phyloP scores from a whole-genome alignment of 768 basidiomycete genomes.

The Rhizopogon vesiculosus region DNA sequence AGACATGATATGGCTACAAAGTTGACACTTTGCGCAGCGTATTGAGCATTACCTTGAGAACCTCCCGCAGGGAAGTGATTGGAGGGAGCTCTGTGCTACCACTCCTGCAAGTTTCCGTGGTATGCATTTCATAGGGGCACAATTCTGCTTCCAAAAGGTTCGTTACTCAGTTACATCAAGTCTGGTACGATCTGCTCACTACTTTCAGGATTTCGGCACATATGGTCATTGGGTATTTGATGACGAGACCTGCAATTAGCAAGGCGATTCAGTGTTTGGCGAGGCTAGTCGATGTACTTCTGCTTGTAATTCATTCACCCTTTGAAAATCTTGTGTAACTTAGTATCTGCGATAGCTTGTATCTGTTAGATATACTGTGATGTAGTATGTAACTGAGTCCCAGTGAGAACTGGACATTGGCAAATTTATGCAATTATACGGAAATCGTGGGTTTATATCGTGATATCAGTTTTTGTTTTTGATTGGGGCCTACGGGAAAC shows the following conservation, averaged over 20 bases:
- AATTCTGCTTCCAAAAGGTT: slow-evolving; percentile 18
- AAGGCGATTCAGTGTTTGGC: not conserved
- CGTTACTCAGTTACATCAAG: not conserved
- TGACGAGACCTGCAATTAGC: slow-evolving; percentile 10
- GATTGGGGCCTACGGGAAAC: no score
- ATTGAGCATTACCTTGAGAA: slow-evolving; percentile 26
- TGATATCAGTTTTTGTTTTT: no score
- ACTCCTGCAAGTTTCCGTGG: slow-evolving; percentile 23
- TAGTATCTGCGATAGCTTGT: no score
- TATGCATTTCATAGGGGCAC: slow-evolving; percentile 19
- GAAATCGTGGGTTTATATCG: no score
- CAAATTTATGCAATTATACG: no score
- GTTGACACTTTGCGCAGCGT: slow-evolving; percentile 9
- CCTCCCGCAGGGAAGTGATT: slow-evolving; percentile 21
- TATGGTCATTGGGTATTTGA: slow-evolving; percentile 23
- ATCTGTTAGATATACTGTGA: no score
- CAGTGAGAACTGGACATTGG: no score
- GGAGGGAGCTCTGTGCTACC: slow-evolving; percentile 28
- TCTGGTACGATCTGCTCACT: not conserved
- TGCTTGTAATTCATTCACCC: not conserved
- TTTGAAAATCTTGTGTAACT: no score
- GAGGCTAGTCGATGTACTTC: not conserved
- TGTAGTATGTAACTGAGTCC: no score
- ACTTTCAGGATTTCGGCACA: slow-evolving; percentile 12
- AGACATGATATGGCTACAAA: not conserved